Conservation (phyloP, 768 basidiomycete genomes). For the Mycena floridula region DNA sequence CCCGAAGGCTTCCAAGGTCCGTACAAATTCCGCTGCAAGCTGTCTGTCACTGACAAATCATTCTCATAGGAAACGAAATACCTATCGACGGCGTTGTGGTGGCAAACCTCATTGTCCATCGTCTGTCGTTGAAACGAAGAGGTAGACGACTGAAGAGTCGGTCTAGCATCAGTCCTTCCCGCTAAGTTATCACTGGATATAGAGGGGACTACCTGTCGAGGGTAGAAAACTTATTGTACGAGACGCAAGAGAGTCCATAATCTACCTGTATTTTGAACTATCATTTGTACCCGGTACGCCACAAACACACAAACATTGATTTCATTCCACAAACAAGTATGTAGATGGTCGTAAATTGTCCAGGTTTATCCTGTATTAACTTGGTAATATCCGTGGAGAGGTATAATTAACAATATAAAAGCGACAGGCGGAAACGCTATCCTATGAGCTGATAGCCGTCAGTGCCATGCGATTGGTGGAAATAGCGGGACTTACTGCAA, state of each 20-base stretch:
- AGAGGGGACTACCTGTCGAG: no score
- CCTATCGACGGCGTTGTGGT: conserved; percentile 73
- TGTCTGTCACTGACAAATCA: not conserved
- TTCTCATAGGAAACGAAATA: conserved; percentile 59
- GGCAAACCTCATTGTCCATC: conserved; percentile 24
- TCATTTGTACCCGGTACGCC: no score
- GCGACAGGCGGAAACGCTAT: not conserved
- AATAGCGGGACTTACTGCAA: conserved; percentile 65
- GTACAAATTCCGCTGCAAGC: not conserved
- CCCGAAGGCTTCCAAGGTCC: conserved; percentile 80
- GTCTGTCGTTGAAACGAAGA: conserved; percentile 28
- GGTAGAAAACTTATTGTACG: no score
- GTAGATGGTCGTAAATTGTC: no score
- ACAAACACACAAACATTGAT: no score
- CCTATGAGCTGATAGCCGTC: not conserved
- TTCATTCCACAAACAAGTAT: no score
- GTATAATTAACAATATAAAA: not conserved
- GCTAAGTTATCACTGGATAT: no score
- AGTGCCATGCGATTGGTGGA: not conserved
- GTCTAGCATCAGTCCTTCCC: no score
- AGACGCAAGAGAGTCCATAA: no score
- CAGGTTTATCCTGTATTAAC: no score
- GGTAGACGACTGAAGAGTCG: conserved; percentile 58
- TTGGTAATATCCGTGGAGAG: no score
- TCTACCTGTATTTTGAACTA: no score